Percentiles rank a stretch among this genome's conserved stretches.
Evolutionary conservation across 176 grass and related monocot genomes (phyloP).

Genomic region (Carex scoparia): DNA sequence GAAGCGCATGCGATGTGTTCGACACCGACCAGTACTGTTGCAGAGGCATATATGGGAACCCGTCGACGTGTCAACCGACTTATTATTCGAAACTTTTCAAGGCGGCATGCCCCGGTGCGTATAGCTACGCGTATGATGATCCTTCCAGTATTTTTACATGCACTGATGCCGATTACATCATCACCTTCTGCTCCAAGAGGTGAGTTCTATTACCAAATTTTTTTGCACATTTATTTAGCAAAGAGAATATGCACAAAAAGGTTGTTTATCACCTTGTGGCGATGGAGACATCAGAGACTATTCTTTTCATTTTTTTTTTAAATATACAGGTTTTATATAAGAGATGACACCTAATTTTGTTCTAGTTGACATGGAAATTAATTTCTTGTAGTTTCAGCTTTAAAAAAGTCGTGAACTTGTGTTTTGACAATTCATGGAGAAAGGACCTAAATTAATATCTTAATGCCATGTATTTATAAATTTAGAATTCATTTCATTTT

Average conservation of each 20-base stretch:
- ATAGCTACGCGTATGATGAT: slow-evolving; percentile 93
- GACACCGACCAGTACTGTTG: slow-evolving; percentile 85
- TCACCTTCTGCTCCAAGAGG: slow-evolving; percentile 74
- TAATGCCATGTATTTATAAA: not conserved
- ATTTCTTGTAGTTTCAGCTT: not conserved
- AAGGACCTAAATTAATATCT: not conserved
- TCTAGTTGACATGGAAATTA: not conserved
- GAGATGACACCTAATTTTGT: not conserved
- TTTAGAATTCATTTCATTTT: not conserved
- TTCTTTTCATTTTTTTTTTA: not conserved
- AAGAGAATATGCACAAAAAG: not conserved
- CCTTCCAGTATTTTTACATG: slow-evolving; percentile 74
- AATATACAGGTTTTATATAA: not conserved
- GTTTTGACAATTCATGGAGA: not conserved
- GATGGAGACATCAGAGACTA: not conserved
- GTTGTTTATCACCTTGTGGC: not conserved
- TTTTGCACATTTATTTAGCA: not conserved
- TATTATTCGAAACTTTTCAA: slow-evolving; percentile 80
- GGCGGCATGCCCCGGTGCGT: slow-evolving; percentile 55
- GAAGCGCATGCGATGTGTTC: slow-evolving; percentile 90
- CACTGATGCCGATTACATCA: slow-evolving; percentile 46
- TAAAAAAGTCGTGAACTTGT: not conserved
- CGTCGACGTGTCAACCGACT: slow-evolving; percentile 57
- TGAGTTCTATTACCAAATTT: not conserved
- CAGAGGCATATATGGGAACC: slow-evolving; percentile 38